Base-by-base conservation (phyloP, 371 early-diverging fungal genomes). In the Apophysomyces variabilis region DNA sequence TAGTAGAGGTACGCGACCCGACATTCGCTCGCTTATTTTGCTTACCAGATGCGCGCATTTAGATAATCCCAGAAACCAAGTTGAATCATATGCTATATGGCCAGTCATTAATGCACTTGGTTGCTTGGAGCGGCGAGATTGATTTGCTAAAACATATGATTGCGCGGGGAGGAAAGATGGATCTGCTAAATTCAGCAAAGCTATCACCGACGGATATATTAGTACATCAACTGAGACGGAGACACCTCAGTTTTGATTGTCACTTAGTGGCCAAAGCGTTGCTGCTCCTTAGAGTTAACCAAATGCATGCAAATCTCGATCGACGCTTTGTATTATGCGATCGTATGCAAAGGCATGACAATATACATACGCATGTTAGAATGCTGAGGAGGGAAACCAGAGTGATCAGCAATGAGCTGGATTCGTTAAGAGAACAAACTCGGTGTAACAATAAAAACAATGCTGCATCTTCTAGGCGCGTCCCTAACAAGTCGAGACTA, bases 91-190 rank as follows among this genome's bases (percentile, higher is more conserved):
- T 50, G 3, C 54, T 9, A 11, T 21, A 21, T 26, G 54, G 54
- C 5, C 54, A 50, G 18, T 50, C 54, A 50, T 50, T 50, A 26
- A 50, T 50, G 54, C 54, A 50, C 21, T 50, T 50, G 54, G 21
- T 50, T 21, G 54, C 54, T 8, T 18, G 54, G n/a, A 50, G 21
- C 54, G 54, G 54, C 4, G 18, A 50, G 54, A 11, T 50, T 16
- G 54, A 50, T 21, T 21, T 50, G 54, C 54, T 50, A 21, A 50
- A 21, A 26, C 54, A 50, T 50, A 50, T 50, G 54, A 50, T 50
- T 21, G 21, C 9, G 21, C 54, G 54, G 9, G 54, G 54, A 50
- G 54, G 54, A 26, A 50, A 21, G 21, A 50, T 50, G 54, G 18
- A 50, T 50, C 11, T 21, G 21, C 21, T 50, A 21, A 50, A 50